phyloP scores from a whole-genome alignment of 2,329 filamentous ascomycete species.

The Trichoderma endophyticum region DNA sequence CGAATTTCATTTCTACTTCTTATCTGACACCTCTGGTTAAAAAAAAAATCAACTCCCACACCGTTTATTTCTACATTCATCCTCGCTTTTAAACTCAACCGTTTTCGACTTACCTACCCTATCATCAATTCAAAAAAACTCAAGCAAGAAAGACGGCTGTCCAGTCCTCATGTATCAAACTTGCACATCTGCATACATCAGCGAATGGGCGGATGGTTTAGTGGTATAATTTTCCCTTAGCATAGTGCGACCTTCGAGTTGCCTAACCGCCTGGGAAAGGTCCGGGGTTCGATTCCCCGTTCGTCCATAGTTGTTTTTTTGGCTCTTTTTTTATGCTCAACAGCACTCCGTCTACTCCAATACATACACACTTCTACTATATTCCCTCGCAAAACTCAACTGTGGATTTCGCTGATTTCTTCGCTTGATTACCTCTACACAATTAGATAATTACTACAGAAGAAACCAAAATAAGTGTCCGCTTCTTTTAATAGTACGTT shows the following conservation, averaged over 20 bases:
- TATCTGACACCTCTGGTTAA: not conserved
- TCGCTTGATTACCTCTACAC: no score
- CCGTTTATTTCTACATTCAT: not conserved
- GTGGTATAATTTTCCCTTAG: constrained; percentile 26
- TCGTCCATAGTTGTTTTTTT: constrained; percentile 18
- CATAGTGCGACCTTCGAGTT: constrained; percentile 14
- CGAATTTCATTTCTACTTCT: no score
- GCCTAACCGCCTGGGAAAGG: constrained; percentile 19
- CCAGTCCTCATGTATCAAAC: not conserved
- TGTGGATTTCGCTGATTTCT: not conserved
- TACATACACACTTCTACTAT: no score
- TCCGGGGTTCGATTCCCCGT: constrained; percentile 23
- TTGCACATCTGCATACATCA: not conserved
- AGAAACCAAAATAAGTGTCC: no score
- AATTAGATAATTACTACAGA: no score
- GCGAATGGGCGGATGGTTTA: constrained; percentile 24
- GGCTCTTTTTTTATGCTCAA: not conserved
- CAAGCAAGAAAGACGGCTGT: not conserved
- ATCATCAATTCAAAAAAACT: not conserved
- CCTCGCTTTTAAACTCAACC: not conserved
- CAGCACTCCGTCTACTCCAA: no score
- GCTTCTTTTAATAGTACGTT: no score
- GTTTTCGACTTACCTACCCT: not conserved
- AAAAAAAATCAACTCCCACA: not conserved
- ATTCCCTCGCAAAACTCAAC: not conserved